Base-by-base conservation (phyloP, 768 basidiomycete species). In the Tulasnella calospora region DNA sequence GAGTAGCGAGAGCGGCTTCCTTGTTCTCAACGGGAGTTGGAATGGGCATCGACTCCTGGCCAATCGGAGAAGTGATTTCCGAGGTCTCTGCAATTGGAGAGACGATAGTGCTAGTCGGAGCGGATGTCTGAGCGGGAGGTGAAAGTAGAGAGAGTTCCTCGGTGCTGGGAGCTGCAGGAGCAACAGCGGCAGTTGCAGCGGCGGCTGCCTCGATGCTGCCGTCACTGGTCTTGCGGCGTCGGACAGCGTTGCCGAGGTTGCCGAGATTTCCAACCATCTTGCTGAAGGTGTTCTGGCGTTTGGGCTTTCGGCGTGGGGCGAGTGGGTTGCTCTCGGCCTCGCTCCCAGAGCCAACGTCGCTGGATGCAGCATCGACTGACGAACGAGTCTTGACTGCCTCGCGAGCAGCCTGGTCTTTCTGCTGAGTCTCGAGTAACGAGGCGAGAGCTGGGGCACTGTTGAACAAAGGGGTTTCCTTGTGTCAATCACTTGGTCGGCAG, bases 401-500 rank as follows among this genome's bases (percentile, higher is more conserved):
- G 21, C 77, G 77, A 10, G 69, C 61, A 4, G 70, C 77, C 36
- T 78, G 67, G 23, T 78, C 77, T 33, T 38, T 78, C 27, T 71
- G 44, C 47, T 78, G 61, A 10, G 70, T 73, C 70, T 78, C 77
- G 8, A 78, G 44, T 27, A 78, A 69, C 40, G 77, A 71, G 69
- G 69, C 55, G 30, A 71, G 69, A 30, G 77, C 77, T 40, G 77
- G 77, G 36, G 35, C 61, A 33, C 75, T 51, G 55, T 61, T 51
- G 55, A 41, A 47, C 69, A 77, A 70, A 38, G 38, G 74, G 3
- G 23, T 46, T 75, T n/a, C n/a, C 10, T 46, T 36, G 74, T 47
- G 55, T 55, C 21, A 75, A 33, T 36, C 23, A 75, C 35, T 17
- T 41, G 10, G 23, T 13, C 46, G 74, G 33, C 38, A 55, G 38